Percentiles rank a stretch among this genome's conserved stretches.
phyloP scores from a whole-genome alignment of 1,284 basidiomycete genomes.

The Takashimella koratensis region DNA sequence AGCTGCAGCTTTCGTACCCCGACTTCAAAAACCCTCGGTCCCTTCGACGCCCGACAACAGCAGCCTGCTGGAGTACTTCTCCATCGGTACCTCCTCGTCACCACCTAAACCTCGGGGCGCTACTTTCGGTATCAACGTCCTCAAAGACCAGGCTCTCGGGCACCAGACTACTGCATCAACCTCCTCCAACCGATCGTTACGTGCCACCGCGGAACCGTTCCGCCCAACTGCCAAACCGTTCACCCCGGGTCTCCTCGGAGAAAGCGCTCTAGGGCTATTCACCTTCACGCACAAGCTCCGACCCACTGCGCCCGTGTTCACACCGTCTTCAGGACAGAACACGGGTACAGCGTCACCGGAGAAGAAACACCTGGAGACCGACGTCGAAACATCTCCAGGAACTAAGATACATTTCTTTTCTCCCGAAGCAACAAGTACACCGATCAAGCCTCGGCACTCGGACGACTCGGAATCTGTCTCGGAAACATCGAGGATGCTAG shows the following conservation, averaged over 20 bases:
- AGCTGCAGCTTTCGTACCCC: not conserved
- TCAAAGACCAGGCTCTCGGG: not conserved
- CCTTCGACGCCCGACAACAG: not conserved
- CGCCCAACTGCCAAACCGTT: not conserved
- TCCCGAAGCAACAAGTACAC: not conserved
- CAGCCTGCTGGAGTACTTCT: not conserved
- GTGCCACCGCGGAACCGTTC: not conserved
- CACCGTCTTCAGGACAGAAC: not conserved
- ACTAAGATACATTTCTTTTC: not conserved
- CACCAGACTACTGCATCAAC: not conserved
- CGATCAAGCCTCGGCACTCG: not conserved
- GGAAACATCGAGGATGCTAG: not conserved
- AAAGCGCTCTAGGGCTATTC: slow-evolving; percentile 13
- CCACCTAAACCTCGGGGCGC: not conserved
- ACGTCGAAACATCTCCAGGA: not conserved
- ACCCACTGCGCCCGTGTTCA: not conserved
- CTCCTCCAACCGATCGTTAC: not conserved
- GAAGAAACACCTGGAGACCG: not conserved
- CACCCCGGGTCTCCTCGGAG: not conserved
- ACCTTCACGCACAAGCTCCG: slow-evolving; percentile 10
- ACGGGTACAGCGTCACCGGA: not conserved
- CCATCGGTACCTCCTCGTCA: not conserved
- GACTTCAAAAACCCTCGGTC: not conserved
- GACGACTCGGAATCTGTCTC: not conserved
- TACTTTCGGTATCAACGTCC: not conserved